phyloP scores from a whole-genome alignment of 2,329 filamentous ascomycete species.

The Alternaria arborescens region DNA sequence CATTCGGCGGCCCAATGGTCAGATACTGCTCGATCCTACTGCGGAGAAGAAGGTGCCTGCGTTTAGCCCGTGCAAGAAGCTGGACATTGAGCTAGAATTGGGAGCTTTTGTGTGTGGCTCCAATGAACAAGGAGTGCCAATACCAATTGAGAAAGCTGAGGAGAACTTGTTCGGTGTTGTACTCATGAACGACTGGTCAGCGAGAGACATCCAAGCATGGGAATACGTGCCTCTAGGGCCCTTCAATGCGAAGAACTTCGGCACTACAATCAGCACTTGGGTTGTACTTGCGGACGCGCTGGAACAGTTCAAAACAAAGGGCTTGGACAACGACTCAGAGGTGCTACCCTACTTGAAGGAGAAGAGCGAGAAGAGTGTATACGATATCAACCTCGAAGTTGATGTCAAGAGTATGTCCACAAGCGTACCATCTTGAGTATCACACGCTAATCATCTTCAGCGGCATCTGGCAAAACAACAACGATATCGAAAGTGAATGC shows the following conservation, averaged over 20 bases:
- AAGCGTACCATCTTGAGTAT: not conserved
- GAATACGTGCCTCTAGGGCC: constrained; percentile 85
- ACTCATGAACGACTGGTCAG: constrained; percentile 88
- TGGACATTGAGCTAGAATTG: constrained; percentile 84
- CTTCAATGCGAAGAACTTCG: constrained; percentile 87
- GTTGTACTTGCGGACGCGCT: constrained; percentile 79
- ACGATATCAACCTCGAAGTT: constrained; percentile 74
- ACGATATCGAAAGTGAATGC: constrained; percentile 69
- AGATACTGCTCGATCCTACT: constrained; percentile 72
- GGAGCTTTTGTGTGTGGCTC: constrained; percentile 75
- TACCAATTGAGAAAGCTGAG: constrained; percentile 71
- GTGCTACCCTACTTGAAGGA: constrained; percentile 72
- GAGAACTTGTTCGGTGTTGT: constrained; percentile 81
- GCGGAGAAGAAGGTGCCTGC: constrained; percentile 69
- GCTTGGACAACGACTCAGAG: constrained; percentile 63
- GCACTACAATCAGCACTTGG: constrained; percentile 79
- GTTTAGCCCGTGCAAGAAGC: constrained; percentile 69
- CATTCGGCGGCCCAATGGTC: constrained; percentile 76
- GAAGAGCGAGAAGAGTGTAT: constrained; percentile 66
- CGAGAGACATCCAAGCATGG: constrained; percentile 83
- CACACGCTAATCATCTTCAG: constrained; percentile 35
- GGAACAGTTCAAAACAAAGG: constrained; percentile 69
- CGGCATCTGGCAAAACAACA: constrained; percentile 60
- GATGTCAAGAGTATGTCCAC: constrained; percentile 61
- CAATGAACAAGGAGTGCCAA: constrained; percentile 70